Conservation (phyloP, 2,329 filamentous ascomycete species). For the Fusarium palustre region DNA sequence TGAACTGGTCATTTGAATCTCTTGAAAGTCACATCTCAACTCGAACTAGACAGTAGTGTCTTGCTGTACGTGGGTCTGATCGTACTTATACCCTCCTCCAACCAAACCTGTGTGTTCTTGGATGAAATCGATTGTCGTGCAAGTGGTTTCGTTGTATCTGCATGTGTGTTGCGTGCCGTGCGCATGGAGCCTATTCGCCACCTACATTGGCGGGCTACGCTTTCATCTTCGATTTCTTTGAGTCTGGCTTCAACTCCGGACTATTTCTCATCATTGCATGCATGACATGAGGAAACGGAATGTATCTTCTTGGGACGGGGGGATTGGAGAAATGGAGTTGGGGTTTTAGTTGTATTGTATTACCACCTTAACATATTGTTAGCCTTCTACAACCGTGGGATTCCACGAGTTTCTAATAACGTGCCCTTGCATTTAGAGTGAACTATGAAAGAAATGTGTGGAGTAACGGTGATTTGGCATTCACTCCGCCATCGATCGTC, state of each 20-base stretch:
- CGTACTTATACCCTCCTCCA: constrained; percentile 12
- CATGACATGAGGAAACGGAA: constrained; percentile 39
- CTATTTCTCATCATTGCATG: constrained; percentile 29
- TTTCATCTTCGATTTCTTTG: constrained; percentile 21
- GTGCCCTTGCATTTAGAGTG: neutral
- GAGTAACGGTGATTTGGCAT: neutral
- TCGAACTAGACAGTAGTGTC: constrained; percentile 24
- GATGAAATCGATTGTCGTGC: constrained; percentile 41
- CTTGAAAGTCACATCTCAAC: constrained; percentile 9
- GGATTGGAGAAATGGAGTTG: constrained; percentile 37
- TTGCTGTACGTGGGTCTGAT: constrained; percentile 21
- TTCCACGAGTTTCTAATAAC: constrained; percentile 5
- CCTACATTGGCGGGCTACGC: constrained; percentile 12
- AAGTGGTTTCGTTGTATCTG: constrained; percentile 41
- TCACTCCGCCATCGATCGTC: neutral
- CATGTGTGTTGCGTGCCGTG: constrained; percentile 32
- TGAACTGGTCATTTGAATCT: constrained; percentile 33
- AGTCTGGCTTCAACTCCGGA: constrained; percentile 26
- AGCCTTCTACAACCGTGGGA: constrained; percentile 17
- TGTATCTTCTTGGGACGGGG: constrained; percentile 28
- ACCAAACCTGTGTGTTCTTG: constrained; percentile 30
- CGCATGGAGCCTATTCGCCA: constrained; percentile 1
- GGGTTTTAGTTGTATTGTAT: constrained; percentile 35
- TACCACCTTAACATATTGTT: constrained; percentile 29
- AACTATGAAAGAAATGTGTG: neutral